These are phyloP conservation scores for Funneliformis mosseae DNA, from an alignment of 192 early-diverging fungal species.

Conservation along the genomic window DNA sequence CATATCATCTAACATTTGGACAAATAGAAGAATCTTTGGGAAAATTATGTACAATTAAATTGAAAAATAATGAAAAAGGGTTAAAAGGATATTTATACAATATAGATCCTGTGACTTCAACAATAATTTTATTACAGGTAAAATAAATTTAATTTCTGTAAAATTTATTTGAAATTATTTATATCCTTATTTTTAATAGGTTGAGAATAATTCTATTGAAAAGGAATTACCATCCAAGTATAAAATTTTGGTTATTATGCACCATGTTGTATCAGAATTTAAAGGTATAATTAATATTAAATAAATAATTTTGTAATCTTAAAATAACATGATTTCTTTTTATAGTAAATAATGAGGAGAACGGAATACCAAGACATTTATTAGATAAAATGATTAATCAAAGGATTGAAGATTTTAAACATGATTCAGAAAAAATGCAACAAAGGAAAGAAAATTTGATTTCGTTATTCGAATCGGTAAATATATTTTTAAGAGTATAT, in stretches of 20 bases:
- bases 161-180: background rate
- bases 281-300: slow-evolving; percentile 7
- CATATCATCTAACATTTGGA: background rate
- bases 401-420: slow-evolving; percentile 19
- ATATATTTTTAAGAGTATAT: background rate
- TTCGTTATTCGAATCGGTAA: slow-evolving; percentile 34
- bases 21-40: slow-evolving; percentile 36
- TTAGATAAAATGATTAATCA: background rate
- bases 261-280: background rate
- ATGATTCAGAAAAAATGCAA: slow-evolving; percentile 16
- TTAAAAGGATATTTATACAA: slow-evolving; percentile 41
- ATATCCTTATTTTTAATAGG: background rate
- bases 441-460: slow-evolving; percentile 37
- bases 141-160: background rate
- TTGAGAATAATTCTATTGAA: background rate
- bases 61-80: slow-evolving; percentile 25
- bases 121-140: slow-evolving; percentile 33
- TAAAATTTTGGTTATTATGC: slow-evolving; percentile 22
- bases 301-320: background rate
- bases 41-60: slow-evolving; percentile 17
- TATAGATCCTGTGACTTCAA: slow-evolving; percentile 42
- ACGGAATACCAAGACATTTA: background rate
- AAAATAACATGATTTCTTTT: background rate
- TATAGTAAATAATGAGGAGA: background rate
- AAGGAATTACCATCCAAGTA: slow-evolving; percentile 16